Conservation (phyloP, 129 eudicot genomes). For the Helianthus annuus region DNA sequence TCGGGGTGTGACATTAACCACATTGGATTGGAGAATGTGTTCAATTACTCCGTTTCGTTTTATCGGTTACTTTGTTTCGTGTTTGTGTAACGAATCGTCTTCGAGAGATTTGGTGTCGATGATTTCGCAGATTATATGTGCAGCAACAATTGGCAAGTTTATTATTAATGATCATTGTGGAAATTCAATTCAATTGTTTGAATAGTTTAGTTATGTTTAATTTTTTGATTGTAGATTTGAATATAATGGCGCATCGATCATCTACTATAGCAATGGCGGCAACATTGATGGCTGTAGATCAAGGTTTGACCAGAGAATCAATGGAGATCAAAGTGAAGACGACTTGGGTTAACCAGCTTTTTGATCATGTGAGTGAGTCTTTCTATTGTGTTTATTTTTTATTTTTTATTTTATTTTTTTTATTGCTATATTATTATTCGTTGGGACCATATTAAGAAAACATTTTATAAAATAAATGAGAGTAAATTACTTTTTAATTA, state of each 20-base stretch:
- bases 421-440: not conserved
- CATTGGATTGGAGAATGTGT: constrained; percentile 65
- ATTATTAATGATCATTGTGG: not conserved
- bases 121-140: constrained; percentile 38
- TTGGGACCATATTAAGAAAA: constrained; percentile 1
- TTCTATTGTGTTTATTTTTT: constrained; percentile 3
- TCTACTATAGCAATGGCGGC: constrained; percentile 65
- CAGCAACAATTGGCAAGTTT: constrained; percentile 43
- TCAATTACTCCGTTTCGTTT: constrained; percentile 60
- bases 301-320: constrained; percentile 43
- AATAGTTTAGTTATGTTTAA: not conserved
- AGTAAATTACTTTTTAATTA: too few species aligned
- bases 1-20: too few species aligned
- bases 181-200: not conserved
- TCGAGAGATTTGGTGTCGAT: constrained; percentile 14
- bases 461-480: too few species aligned
- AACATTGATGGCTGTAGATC: constrained; percentile 54
- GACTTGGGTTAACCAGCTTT: constrained; percentile 27
- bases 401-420: not conserved
- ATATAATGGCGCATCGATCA: constrained; percentile 36
- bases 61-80: constrained; percentile 42
- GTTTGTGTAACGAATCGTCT: constrained; percentile 11
- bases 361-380: constrained; percentile 55
- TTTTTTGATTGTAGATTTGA: constrained; percentile 42
- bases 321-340: constrained; percentile 45